Evolutionary conservation across 2,329 filamentous ascomycete genomes (phyloP).

Genomic region (Penicillium verrucosum): DNA sequence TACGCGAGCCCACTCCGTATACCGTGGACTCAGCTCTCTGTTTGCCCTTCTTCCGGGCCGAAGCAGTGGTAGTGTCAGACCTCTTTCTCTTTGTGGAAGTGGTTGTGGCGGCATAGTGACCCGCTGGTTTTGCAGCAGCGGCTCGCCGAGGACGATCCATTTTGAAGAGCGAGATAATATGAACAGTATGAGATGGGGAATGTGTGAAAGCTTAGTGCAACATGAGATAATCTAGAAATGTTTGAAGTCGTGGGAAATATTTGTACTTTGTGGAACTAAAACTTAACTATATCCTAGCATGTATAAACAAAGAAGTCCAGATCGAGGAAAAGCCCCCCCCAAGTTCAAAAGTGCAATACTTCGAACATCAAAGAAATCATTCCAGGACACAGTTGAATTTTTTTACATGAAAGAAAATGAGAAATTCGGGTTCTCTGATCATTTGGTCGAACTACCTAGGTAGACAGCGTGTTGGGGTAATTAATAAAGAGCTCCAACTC

Average conservation of each 20-base stretch:
- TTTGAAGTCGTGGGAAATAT: neutral
- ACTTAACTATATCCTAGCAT: too few relatives aligned
- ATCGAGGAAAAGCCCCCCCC: neutral
- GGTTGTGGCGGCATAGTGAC: neutral
- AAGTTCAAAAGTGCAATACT: too few relatives aligned
- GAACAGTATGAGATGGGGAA: neutral
- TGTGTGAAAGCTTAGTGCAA: neutral
- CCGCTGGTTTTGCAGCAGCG: neutral
- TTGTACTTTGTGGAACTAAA: neutral
- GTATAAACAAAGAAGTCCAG: neutral
- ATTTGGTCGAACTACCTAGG: neutral
- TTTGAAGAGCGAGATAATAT: neutral
- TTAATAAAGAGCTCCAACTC: neutral
- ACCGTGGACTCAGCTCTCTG: neutral
- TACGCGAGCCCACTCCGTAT: too few relatives aligned
- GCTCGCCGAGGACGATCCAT: neutral
- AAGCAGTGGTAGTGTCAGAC: fast-evolving
- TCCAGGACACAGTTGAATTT: neutral
- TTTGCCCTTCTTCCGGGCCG: neutral
- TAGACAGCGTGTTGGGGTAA: neutral
- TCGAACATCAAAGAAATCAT: neutral
- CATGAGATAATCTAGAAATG: neutral
- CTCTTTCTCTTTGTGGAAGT: neutral
- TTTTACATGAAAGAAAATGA: neutral
- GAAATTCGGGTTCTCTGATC: neutral